Percentiles rank a stretch among this genome's conserved stretches.
These are phyloP conservation scores for Cordia subcordata DNA, from an alignment of 257 asterid species.

Conservation along the genomic window DNA sequence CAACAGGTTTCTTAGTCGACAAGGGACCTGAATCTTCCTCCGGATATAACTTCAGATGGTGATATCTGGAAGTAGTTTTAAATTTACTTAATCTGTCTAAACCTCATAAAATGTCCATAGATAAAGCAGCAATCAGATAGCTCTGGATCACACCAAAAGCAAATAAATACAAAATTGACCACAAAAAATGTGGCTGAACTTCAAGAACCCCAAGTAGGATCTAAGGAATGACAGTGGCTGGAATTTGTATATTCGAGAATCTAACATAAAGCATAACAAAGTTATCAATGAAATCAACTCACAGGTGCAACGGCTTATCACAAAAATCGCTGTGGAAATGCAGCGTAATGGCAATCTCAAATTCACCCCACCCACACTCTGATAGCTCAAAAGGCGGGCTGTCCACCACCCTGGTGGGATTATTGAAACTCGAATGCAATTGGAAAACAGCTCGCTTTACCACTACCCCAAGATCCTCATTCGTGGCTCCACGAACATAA, in stretches of 20 bases:
- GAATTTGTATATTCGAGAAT: background rate
- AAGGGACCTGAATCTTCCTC: constrained; percentile 74
- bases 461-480: constrained; percentile 83
- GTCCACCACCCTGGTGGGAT: constrained; percentile 77
- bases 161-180: background rate
- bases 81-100: background rate
- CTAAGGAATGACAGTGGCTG: background rate
- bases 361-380: constrained; percentile 98
- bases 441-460: constrained; percentile 82
- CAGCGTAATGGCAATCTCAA: constrained; percentile 87
- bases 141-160: background rate
- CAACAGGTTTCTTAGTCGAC: constrained; percentile 79
- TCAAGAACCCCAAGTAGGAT: no score
- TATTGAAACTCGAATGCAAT: constrained; percentile 88
- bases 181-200: background rate
- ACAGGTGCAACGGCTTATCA: constrained; percentile 90
- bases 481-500: constrained; percentile 83
- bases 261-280: background rate
- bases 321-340: constrained; percentile 69
- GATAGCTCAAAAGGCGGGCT: constrained; percentile 83
- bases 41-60: constrained; percentile 82
- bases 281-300: constrained; percentile 39
- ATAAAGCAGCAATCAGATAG: no score
- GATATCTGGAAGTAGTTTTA: constrained; percentile 43
- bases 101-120: no score